phyloP scores from a whole-genome alignment of 805 yeast species.

The Starmerella vaccinii region DNA sequence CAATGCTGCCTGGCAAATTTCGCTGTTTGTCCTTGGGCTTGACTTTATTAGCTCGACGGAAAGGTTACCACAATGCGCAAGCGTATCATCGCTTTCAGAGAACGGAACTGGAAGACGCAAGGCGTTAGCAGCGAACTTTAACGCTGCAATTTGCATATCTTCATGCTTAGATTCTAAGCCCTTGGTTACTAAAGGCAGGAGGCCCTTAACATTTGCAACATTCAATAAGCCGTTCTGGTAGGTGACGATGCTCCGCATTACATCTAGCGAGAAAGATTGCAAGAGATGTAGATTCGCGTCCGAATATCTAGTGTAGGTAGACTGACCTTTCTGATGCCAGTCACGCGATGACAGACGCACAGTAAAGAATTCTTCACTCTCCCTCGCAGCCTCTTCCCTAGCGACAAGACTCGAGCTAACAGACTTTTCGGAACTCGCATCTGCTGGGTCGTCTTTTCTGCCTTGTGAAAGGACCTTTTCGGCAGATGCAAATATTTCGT shows the following conservation, averaged over 20 bases:
- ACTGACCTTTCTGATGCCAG: conserved; percentile 33
- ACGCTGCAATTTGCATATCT: conserved; percentile 57
- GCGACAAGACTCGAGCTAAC: conserved; percentile 14
- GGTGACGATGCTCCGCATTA: conserved; percentile 55
- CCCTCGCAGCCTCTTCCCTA: conserved; percentile 27
- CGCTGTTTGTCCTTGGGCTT: conserved; percentile 66
- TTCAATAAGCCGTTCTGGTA: conserved; percentile 44
- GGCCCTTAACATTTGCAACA: conserved; percentile 53
- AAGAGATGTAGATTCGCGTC: conserved; percentile 50
- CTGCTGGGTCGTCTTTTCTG: neutral
- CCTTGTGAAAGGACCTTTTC: conserved; percentile 6
- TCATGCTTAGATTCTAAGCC: conserved; percentile 62
- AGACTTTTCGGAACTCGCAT: conserved; percentile 15
- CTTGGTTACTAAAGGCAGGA: conserved; percentile 59
- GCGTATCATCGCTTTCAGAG: conserved; percentile 33
- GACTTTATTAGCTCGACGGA: conserved; percentile 51
- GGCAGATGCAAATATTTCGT: conserved; percentile 56
- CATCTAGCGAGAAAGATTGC: conserved; percentile 67
- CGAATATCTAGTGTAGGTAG: conserved; percentile 38
- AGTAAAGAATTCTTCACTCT: conserved; percentile 54
- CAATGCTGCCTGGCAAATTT: conserved; percentile 68
- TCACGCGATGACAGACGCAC: conserved; percentile 55
- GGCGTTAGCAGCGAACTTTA: conserved; percentile 51
- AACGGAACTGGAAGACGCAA: conserved; percentile 51
- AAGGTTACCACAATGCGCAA: conserved; percentile 26